Percentiles rank a stretch among this genome's conserved stretches.
Evolutionary conservation across 495 filamentous ascomycete genomes (phyloP).

Genomic region (Trichocladium uniseriatum): DNA sequence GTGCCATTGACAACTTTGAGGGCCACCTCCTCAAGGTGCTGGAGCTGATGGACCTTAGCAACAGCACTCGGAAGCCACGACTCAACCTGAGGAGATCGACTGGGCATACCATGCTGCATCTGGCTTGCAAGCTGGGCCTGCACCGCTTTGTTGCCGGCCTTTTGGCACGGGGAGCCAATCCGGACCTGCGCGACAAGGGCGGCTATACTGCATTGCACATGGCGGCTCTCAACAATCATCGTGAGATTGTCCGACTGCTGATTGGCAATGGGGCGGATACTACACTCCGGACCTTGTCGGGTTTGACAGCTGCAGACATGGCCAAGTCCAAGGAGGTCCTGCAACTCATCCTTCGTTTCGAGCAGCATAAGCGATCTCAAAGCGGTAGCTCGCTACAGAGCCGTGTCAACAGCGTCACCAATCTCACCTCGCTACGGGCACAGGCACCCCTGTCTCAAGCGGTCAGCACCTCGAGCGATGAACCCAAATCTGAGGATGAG

Average conservation of each 20-base stretch:
- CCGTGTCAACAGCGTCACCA: constrained; percentile 56
- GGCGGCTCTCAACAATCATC: constrained; percentile 66
- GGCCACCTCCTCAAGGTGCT: constrained; percentile 61
- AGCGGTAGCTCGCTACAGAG: constrained; percentile 41
- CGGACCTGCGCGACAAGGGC: constrained; percentile 64
- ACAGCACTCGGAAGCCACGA: constrained; percentile 55
- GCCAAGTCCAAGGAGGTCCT: constrained; percentile 52
- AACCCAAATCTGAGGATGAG: constrained; percentile 30
- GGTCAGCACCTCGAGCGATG: constrained; percentile 21
- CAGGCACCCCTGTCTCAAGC: constrained; percentile 30
- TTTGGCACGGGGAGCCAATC: constrained; percentile 68
- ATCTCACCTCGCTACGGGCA: constrained; percentile 49
- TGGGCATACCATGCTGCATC: constrained; percentile 75
- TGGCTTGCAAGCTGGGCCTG: constrained; percentile 67
- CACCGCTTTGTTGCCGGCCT: constrained; percentile 72
- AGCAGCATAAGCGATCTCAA: constrained; percentile 50
- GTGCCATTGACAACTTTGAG: constrained; percentile 41
- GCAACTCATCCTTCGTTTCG: constrained; percentile 42
- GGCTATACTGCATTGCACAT: constrained; percentile 81
- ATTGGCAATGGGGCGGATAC: constrained; percentile 65
- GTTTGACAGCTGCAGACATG: constrained; percentile 65
- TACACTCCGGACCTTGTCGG: constrained; percentile 57
- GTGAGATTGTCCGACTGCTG: constrained; percentile 66
- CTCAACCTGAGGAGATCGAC: constrained; percentile 52
- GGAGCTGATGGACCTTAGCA: constrained; percentile 68